phyloP scores from a whole-genome alignment of 768 basidiomycete species.

The Cystoderma amianthinum region DNA sequence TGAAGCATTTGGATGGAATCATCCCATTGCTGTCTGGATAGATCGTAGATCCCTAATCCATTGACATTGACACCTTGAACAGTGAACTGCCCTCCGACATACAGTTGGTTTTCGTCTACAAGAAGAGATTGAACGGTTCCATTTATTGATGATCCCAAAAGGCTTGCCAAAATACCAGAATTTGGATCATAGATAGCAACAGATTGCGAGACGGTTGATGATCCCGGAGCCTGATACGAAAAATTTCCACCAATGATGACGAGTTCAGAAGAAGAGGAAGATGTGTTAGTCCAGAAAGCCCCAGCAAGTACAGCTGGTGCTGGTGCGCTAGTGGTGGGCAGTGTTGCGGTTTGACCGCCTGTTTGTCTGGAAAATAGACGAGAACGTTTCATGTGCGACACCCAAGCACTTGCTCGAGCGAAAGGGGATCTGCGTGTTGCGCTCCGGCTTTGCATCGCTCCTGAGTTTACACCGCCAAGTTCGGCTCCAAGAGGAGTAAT shows the following conservation, averaged over 20 bases:
- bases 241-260: slow-evolving; percentile 91
- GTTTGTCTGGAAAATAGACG: slow-evolving; percentile 47
- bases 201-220: slow-evolving; percentile 36
- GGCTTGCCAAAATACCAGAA: slow-evolving; percentile 38
- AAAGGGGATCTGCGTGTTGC: slow-evolving; percentile 30
- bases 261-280: slow-evolving; percentile 50
- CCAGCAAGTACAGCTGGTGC: slow-evolving; percentile 85
- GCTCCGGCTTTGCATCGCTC: slow-evolving; percentile 18
- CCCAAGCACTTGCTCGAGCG: slow-evolving; percentile 36
- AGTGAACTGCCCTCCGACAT: slow-evolving; percentile 82
- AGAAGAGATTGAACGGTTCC: slow-evolving; percentile 76
- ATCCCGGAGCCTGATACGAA: slow-evolving; percentile 39
- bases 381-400: slow-evolving; percentile 37
- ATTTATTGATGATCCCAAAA: slow-evolving; percentile 56
- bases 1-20: slow-evolving; percentile 55
- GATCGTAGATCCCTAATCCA: slow-evolving; percentile 79
- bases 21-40: slow-evolving; percentile 58
- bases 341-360: slow-evolving; percentile 43
- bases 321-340: slow-evolving; percentile 42
- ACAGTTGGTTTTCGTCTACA: slow-evolving; percentile 65
- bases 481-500: slow-evolving; percentile 58
- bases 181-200: slow-evolving; percentile 68
- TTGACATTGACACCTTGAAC: slow-evolving; percentile 47
- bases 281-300: slow-evolving; percentile 83
- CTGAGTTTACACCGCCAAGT: slow-evolving; percentile 32